A percentile compares a stretch with the other conserved stretches of the same genome.
Conservation (phyloP, 1,139 yeast genomes). For the Geotrichum reessii region DNA sequence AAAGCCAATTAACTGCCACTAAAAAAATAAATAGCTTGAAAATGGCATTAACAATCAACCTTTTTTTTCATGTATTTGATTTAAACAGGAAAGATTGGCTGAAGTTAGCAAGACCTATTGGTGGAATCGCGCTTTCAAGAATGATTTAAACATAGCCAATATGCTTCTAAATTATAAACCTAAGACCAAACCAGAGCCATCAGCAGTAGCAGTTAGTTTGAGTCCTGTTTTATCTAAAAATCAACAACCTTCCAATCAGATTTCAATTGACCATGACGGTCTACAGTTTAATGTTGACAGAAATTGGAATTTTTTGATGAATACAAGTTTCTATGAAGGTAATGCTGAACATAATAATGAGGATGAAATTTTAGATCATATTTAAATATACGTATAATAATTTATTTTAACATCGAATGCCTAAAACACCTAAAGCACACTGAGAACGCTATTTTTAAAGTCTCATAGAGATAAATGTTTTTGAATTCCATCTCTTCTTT, state of each 20-base stretch:
- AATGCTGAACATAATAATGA: not conserved
- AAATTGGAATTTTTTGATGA: not conserved
- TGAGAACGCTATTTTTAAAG: no score
- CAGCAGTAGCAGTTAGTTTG: not conserved
- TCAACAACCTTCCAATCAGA: not conserved
- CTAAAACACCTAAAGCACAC: no score
- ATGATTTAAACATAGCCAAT: not conserved
- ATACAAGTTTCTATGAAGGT: not conserved
- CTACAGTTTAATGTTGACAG: not conserved
- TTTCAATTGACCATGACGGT: not conserved
- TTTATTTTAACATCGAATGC: no score
- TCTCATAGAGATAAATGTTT: no score
- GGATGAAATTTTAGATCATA: not conserved
- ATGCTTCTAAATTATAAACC: not conserved
- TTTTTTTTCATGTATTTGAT: no score
- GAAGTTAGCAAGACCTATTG: not conserved
- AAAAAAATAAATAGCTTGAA: no score
- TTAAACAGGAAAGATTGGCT: not conserved
- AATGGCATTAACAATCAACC: no score
- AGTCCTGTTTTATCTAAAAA: not conserved
- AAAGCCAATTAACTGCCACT: no score
- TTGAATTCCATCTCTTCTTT: no score
- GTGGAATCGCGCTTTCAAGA: not conserved
- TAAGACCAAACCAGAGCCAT: not conserved
- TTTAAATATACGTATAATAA: not conserved